Conservation (phyloP, 23 red algal species). For the Gracilariopsis chorda region DNA sequence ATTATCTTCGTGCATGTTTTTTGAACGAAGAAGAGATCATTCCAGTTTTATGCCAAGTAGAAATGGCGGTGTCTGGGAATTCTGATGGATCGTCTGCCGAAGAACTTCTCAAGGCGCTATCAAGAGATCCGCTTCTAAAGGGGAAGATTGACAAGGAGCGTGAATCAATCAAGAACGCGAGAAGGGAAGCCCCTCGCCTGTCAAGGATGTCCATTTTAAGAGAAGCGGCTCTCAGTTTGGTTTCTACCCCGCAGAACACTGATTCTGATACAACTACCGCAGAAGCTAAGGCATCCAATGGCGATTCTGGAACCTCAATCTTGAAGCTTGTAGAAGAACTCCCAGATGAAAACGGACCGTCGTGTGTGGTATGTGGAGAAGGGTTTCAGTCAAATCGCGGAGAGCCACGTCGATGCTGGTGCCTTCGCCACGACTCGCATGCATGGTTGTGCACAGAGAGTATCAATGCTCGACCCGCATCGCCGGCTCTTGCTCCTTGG, state of each 20-base stretch:
- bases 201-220: conserved; percentile 56
- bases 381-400: conserved; percentile 67
- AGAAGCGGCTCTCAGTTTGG: conserved; percentile 40
- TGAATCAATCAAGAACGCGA: conserved; percentile 32
- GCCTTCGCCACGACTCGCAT: too few species aligned
- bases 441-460: too few species aligned
- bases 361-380: conserved; percentile 84
- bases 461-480: too few species aligned
- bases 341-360: conserved; percentile 62
- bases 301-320: neutral
- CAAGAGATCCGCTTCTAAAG: conserved; percentile 9
- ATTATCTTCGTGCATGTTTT: neutral
- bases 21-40: conserved; percentile 32
- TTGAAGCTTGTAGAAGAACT: conserved; percentile 62
- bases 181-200: conserved; percentile 62
- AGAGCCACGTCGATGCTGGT: too few species aligned
- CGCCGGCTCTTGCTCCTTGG: too few species aligned
- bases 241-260: neutral
- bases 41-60: conserved; percentile 53
- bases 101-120: conserved; percentile 62
- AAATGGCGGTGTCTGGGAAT: conserved; percentile 63
- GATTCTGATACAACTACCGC: neutral
- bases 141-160: conserved; percentile 43
- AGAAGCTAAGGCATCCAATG: neutral
- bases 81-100: conserved; percentile 58